Evolutionary conservation across 805 yeast genomes (phyloP), one percentile per base, ranked within the genome.

Genomic region (Monosporozyma unispora): DNA sequence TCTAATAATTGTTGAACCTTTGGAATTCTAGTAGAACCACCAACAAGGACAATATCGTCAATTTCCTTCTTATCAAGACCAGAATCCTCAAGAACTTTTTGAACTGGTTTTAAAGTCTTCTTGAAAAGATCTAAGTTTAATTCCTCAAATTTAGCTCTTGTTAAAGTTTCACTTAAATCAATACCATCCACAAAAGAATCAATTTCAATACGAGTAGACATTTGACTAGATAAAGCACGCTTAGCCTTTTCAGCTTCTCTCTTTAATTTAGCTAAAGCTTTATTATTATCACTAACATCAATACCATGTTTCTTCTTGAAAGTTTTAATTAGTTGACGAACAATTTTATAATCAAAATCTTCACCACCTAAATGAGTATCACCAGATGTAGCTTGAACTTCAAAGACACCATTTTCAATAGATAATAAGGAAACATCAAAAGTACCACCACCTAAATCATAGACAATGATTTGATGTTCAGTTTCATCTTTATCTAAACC

Each of bases 21-120:
- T 74, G 98, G 99, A 75, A 91, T 93, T 80, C 98, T 87, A 50
- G 99, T 93, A 39, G 99, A 91, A 73, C 99, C 99, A 78, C 99
- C 99, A 66, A 91, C 99, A 48, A 91, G 77, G 43, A 91, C 98
- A 67, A 91, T 89, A 66, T 91, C 99, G 70, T 91, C 88, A 62
- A 91, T 80, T 61, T 87, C 96, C 56, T 82, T 74, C 74, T 86
- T 86, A 71, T 82, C 82, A 56, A 90, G 78, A 69, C 90, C 91
- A 48, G 97, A 82, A 71, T 93, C 99, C 72, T 86, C 86, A 69
- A 91, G 78, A 46, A 91, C 98, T 73, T 86, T 91, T 73, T 88
- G 96, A 58, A 91, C 98, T 48, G 98, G 97, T 68, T 87, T 90
- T 69, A 91, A 76, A 49, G 99, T 91, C 71, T 87, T 87, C 77